Percentiles rank a stretch among this genome's conserved stretches.
These are phyloP conservation scores for Colletotrichum tamarilloi DNA, from an alignment of 2,329 filamentous ascomycete genomes.

Conservation along the genomic window DNA sequence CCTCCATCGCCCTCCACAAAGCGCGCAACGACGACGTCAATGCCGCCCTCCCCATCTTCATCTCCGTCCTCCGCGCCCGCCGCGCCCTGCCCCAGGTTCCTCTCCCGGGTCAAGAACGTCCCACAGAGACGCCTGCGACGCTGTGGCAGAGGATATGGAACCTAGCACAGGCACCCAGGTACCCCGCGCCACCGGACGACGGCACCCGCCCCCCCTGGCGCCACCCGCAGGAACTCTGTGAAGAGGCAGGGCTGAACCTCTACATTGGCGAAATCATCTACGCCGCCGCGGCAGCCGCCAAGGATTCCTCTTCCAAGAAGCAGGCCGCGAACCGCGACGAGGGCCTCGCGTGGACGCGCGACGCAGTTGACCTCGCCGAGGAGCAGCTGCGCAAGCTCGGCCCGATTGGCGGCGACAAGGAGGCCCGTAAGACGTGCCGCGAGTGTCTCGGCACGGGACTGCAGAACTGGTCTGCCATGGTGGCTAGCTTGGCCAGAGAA, in stretches of 20 bases:
- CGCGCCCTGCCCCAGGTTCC: conserved; percentile 64
- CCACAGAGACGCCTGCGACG: not conserved
- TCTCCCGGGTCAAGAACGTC: conserved; percentile 37
- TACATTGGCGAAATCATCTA: conserved; percentile 97
- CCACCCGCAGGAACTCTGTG: conserved; percentile 74
- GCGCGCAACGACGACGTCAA: conserved; percentile 75
- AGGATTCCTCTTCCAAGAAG: conserved; percentile 47
- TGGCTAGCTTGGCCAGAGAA: conserved; percentile 69
- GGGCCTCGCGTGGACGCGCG: conserved; percentile 89
- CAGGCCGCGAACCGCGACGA: conserved; percentile 63
- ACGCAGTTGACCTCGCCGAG: conserved; percentile 85
- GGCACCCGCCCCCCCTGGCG: conserved; percentile 77
- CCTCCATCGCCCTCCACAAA: conserved; percentile 81
- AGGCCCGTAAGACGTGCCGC: conserved; percentile 69
- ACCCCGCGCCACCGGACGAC: conserved; percentile 76
- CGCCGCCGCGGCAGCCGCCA: conserved; percentile 56
- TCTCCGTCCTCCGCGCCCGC: conserved; percentile 85
- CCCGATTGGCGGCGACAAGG: not conserved
- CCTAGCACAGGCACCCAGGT: conserved; percentile 63
- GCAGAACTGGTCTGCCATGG: conserved; percentile 87
- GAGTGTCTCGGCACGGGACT: conserved; percentile 83
- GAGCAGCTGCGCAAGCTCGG: conserved; percentile 66
- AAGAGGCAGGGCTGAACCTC: conserved; percentile 86
- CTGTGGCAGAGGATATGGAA: conserved; percentile 35
- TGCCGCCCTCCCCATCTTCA: conserved; percentile 82